Evolutionary conservation across 2,329 filamentous ascomycete species (phyloP), one percentile per base, ranked within the genome.

Genomic region (Chaetomium sp.): DNA sequence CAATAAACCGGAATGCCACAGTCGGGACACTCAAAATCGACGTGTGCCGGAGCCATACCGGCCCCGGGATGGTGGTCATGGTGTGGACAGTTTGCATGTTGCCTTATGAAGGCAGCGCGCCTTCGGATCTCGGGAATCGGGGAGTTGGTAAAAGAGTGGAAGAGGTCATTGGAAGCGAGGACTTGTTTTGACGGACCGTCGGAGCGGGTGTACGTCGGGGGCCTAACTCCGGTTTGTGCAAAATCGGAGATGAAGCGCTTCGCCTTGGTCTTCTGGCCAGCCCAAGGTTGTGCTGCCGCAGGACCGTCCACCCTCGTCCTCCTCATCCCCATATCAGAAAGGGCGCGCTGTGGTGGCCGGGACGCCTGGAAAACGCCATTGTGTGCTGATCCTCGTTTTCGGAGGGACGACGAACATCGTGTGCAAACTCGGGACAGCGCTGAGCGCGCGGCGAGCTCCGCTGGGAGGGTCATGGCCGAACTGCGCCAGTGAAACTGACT

Each of bases 1-100:
- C 94, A 99, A 69, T 94, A 95, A 6, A 96, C 85, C 0, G 95
- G 91, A 43, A 97, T 82, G 11, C 94, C 94, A 65, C 94, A 99
- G 70, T 99, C 92, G 0, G 94, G 91, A 66, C 94, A 99, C 71
- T 97, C 94, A 67, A 95, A 96, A 63, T 88, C 79, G 52, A 96
- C 90, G 71, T 96, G 90, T 12, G 86, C 85, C 0, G 92, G 87
- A 8, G 89, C 79, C 59, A 84, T 72, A 41, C 72, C 69, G 47
- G 80, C 83, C 9, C 76, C 79, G 54, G 86, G 82, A 64, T 86
- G 84, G 70, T 99, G 94, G 54, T 88, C 84, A 5, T 90, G 89
- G 67, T 99, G 94, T 33, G 94, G 89, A 68, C 94, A 99, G 71
- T 90, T 88, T 11, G 92, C 92, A 76, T 96, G 90, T 67, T 95